These are phyloP conservation scores for Alternaria sp. DNA, from an alignment of 2,329 filamentous ascomycete genomes.

Conservation along the genomic window DNA sequence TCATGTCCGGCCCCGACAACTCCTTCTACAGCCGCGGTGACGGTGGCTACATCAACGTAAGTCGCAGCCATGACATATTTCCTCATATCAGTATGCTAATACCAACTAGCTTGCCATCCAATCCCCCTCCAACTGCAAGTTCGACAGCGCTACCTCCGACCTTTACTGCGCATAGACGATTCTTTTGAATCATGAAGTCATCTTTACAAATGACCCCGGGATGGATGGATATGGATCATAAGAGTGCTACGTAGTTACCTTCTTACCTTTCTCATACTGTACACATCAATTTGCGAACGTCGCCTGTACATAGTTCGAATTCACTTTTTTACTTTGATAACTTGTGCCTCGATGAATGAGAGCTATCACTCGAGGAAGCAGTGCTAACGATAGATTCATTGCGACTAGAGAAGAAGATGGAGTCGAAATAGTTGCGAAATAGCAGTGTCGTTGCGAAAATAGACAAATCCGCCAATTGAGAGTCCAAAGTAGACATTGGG, in stretches of 20 bases:
- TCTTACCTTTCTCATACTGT: neutral
- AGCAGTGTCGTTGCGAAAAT: no score
- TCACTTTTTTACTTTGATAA: neutral
- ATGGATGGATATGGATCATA: neutral
- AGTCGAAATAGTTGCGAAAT: no score
- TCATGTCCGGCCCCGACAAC: neutral
- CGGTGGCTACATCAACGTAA: conserved; percentile 2
- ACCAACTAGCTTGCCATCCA: neutral
- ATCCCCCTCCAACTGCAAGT: neutral
- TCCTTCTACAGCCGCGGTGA: neutral
- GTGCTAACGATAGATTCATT: no score
- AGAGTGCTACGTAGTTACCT: neutral
- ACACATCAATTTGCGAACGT: neutral
- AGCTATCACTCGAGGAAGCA: no score
- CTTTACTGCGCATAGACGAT: neutral
- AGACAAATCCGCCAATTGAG: no score
- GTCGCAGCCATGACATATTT: neutral
- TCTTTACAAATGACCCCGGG: neutral
- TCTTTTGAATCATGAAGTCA: neutral
- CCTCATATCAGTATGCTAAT: neutral
- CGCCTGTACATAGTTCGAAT: neutral
- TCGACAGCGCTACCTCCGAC: neutral
- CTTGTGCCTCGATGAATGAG: neutral
- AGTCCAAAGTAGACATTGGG: no score
- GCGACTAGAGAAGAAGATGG: no score